Evolutionary conservation across 208 protist species (phyloP).

Genomic region (Spongospora subterranea): DNA sequence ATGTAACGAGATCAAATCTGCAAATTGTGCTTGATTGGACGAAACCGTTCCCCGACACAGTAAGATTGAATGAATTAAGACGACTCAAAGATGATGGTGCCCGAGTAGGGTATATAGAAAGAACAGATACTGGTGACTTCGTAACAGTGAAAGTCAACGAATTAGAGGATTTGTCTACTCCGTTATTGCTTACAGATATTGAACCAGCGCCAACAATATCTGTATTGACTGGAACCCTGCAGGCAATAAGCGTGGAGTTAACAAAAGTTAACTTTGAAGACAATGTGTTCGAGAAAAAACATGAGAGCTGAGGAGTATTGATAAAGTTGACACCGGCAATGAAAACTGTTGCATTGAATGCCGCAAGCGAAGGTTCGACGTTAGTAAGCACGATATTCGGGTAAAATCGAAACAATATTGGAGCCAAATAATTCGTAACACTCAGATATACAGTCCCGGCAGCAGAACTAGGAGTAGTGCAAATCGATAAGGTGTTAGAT

Average conservation of each 20-base stretch:
- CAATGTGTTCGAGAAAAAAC: background rate
- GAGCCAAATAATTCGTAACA: background rate
- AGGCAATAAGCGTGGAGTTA: background rate
- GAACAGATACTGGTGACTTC: background rate
- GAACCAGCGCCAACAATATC: background rate
- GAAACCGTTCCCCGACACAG: background rate
- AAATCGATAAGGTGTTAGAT: background rate
- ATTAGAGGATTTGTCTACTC: background rate
- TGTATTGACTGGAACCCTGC: background rate
- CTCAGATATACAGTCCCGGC: background rate
- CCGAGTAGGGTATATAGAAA: background rate
- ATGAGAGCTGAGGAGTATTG: background rate
- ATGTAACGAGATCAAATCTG: background rate
- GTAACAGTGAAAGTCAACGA: background rate
- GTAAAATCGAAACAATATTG: background rate
- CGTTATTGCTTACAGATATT: background rate
- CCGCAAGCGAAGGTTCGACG: background rate
- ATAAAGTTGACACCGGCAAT: constrained; percentile 38
- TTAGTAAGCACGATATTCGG: background rate
- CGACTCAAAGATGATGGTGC: background rate
- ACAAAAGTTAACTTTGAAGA: background rate
- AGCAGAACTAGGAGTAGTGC: background rate
- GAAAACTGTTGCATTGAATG: background rate
- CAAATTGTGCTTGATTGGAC: background rate
- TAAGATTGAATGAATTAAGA: background rate